These are phyloP conservation scores for Capsella bursapastoris DNA, from an alignment of 345 rosid species.

Conservation along the genomic window DNA sequence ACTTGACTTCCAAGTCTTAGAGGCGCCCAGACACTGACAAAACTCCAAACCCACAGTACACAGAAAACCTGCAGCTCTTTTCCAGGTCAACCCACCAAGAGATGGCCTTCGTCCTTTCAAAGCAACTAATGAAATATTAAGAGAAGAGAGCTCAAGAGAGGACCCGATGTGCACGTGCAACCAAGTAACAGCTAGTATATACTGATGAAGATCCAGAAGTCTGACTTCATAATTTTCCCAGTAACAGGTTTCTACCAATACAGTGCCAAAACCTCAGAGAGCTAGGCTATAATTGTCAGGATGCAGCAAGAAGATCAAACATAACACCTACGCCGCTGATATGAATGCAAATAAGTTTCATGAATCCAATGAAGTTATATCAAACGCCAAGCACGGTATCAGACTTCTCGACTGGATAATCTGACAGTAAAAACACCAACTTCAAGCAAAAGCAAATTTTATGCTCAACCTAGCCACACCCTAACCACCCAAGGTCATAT, in stretches of 20 bases:
- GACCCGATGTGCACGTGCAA: background rate
- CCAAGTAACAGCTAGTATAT: slow-evolving; percentile 4
- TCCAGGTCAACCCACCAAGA: slow-evolving; percentile 1
- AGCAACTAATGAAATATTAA: slow-evolving; percentile 8
- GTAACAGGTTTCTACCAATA: background rate
- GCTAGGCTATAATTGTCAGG: slow-evolving; percentile 28
- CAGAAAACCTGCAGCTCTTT: slow-evolving; percentile 17
- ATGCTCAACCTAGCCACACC: slow-evolving; percentile 22
- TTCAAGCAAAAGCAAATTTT: slow-evolving; percentile 13
- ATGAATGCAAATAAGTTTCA: background rate
- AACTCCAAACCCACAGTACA: slow-evolving; percentile 22
- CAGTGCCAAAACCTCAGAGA: slow-evolving; percentile 13
- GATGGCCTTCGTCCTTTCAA: slow-evolving; percentile 7
- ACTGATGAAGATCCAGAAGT: background rate
- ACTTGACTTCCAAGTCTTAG: slow-evolving; percentile 32
- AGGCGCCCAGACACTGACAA: slow-evolving; percentile 11
- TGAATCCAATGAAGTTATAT: slow-evolving; percentile 14
- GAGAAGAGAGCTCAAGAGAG: slow-evolving; percentile 6
- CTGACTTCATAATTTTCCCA: slow-evolving; percentile 9
- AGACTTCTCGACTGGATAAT: slow-evolving; percentile 4
- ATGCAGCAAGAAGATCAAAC: slow-evolving; percentile 17
- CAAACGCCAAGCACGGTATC: background rate
- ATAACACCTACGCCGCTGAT: slow-evolving; percentile 23
- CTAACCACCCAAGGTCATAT: slow-evolving; percentile 20
- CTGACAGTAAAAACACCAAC: slow-evolving; percentile 21